A percentile compares a stretch with the other conserved stretches of the same genome.
Conservation (phyloP, 1,139 yeast genomes). For the Hanseniaspora uvarum region DNA sequence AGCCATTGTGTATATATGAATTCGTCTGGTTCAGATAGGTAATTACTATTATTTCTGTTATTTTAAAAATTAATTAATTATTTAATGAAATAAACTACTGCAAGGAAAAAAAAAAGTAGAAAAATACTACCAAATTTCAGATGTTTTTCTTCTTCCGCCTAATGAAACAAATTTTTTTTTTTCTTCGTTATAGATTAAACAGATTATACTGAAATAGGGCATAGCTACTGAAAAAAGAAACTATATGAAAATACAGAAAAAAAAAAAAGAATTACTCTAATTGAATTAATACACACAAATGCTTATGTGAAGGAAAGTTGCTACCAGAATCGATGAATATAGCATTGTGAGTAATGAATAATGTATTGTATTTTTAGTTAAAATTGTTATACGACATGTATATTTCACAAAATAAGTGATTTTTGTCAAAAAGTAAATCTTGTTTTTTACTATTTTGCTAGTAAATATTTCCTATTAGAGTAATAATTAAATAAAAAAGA, state of each 20-base stretch:
- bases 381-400: too few relatives aligned
- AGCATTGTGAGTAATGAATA: not conserved
- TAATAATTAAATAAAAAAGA: not conserved
- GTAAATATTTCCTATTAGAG: not conserved
- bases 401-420: not conserved
- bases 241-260: not conserved
- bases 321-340: not conserved
- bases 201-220: not conserved
- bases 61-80: too few relatives aligned
- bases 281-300: not conserved
- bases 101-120: not conserved
- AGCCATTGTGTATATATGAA: slow-evolving; percentile 36
- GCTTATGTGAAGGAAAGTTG: not conserved
- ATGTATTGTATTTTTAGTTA: not conserved
- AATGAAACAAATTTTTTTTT: not conserved
- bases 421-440: not conserved
- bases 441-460: not conserved
- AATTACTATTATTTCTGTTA: not conserved
- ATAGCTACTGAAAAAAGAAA: not conserved
- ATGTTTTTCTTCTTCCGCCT: not conserved
- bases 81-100: too few relatives aligned
- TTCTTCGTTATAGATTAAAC: not conserved
- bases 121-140: not conserved
- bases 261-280: not conserved
- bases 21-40: slow-evolving; percentile 16